Conservation (phyloP, 73 alveolate genomes). For the Breviolum minutum region DNA sequence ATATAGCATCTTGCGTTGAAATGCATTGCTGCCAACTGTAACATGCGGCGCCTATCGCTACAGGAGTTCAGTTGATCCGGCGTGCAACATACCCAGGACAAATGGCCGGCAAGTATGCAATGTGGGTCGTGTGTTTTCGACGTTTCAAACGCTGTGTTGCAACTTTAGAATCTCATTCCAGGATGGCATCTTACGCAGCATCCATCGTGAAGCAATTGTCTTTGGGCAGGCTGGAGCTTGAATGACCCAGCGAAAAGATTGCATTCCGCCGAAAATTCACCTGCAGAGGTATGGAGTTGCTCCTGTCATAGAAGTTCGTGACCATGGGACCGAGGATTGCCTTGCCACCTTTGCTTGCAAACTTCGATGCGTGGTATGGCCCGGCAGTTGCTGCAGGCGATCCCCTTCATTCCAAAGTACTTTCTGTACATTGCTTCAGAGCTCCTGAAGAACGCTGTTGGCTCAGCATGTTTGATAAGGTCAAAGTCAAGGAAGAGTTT, state of each 20-base stretch:
- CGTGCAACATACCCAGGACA: conserved; percentile 41
- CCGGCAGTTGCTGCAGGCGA: not conserved
- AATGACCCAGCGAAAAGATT: not conserved
- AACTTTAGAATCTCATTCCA: not conserved
- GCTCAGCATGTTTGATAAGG: not conserved
- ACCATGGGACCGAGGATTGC: conserved; percentile 17
- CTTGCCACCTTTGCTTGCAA: not conserved
- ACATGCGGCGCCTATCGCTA: not conserved
- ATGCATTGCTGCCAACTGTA: no score
- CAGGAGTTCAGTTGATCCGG: conserved; percentile 48
- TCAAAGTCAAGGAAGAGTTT: no score
- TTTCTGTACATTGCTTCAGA: conserved; percentile 49
- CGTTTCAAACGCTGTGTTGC: not conserved
- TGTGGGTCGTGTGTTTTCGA: not conserved
- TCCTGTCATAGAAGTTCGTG: conserved; percentile 13
- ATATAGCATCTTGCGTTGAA: no score
- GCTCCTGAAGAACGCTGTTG: conserved; percentile 58
- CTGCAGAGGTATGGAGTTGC: conserved; percentile 48
- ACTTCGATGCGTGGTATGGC: not conserved
- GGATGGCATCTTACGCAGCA: conserved; percentile 39
- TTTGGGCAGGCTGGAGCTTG: conserved; percentile 16
- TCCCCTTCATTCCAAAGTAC: conserved; percentile 42
- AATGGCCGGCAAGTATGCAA: not conserved
- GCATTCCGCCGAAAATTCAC: not conserved
- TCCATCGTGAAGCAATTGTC: conserved; percentile 10